Evolutionary conservation across 2,329 filamentous ascomycete genomes (phyloP).

Genomic region (Aspergillus ochraceus): DNA sequence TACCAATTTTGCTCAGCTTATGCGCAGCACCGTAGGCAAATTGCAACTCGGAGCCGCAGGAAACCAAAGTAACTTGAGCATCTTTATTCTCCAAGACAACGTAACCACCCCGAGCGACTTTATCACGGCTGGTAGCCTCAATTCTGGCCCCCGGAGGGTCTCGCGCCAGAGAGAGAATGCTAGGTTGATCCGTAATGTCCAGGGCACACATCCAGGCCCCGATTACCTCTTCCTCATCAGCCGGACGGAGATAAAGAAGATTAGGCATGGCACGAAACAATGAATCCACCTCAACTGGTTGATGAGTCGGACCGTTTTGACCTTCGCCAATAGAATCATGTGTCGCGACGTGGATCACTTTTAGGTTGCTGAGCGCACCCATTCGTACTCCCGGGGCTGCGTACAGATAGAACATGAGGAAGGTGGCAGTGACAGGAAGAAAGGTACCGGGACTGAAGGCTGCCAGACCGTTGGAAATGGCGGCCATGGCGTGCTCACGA

Average conservation of each 20-base stretch:
- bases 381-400: slow-evolving; percentile 61
- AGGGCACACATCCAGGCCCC: slow-evolving; percentile 47
- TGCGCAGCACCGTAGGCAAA: slow-evolving; percentile 48
- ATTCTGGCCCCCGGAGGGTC: slow-evolving; percentile 42
- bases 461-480: slow-evolving; percentile 76
- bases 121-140: slow-evolving; percentile 34
- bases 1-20: slow-evolving; percentile 38
- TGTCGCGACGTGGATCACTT: slow-evolving; percentile 61
- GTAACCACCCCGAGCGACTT: slow-evolving; percentile 44
- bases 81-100: slow-evolving; percentile 38
- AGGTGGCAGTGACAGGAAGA: slow-evolving; percentile 58
- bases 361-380: slow-evolving; percentile 58
- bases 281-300: slow-evolving; percentile 58
- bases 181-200: slow-evolving; percentile 38
- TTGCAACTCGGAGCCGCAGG: slow-evolving; percentile 52
- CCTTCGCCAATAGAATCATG: slow-evolving; percentile 63
- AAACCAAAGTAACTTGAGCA: slow-evolving; percentile 50
- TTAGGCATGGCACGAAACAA: slow-evolving; percentile 66
- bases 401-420: slow-evolving; percentile 64
- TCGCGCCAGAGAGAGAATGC: slow-evolving; percentile 47
- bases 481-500: slow-evolving; percentile 64
- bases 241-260: slow-evolving; percentile 60
- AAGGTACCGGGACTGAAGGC: slow-evolving; percentile 58
- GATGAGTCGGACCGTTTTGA: slow-evolving; percentile 63
- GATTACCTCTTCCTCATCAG: slow-evolving; percentile 57